Percentiles rank a stretch among this genome's conserved stretches.
Evolutionary conservation across 2,329 filamentous ascomycete species (phyloP).

Genomic region (Trichoderma lentiforme): DNA sequence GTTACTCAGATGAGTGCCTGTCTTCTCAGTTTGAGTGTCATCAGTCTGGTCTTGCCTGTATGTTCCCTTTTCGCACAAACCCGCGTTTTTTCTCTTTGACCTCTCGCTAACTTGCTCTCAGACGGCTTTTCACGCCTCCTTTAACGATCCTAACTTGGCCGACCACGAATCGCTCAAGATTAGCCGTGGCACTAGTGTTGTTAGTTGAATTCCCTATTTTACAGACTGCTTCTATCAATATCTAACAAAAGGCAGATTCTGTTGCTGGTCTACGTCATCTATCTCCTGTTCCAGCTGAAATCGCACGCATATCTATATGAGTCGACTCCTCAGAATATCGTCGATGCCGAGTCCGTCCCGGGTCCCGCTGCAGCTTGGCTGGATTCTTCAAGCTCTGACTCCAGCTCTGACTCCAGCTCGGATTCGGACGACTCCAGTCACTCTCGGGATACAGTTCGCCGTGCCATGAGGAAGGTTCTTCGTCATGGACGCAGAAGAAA

Average conservation of each 20-base stretch:
- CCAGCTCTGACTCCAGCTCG: slow-evolving; percentile 53
- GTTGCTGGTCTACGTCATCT: slow-evolving; percentile 76
- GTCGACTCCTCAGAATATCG: slow-evolving; percentile 86
- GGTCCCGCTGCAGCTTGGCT: slow-evolving; percentile 80
- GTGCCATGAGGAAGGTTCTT: slow-evolving; percentile 72
- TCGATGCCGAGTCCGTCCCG: slow-evolving; percentile 85
- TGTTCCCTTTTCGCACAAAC: slow-evolving; percentile 27
- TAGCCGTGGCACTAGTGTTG: slow-evolving; percentile 84
- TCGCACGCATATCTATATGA: slow-evolving; percentile 90
- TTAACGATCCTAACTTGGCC: slow-evolving; percentile 58
- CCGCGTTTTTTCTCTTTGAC: slow-evolving; percentile 27
- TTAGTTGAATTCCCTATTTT: slow-evolving; percentile 39
- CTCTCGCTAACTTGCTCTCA: slow-evolving; percentile 36
- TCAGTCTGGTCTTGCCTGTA: slow-evolving; percentile 80
- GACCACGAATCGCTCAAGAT: slow-evolving; percentile 74
- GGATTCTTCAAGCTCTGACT: slow-evolving; percentile 62
- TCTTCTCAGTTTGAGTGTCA: slow-evolving; percentile 83
- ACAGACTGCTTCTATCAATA: not conserved
- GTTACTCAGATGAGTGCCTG: slow-evolving; percentile 96
- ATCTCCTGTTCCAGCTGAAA: slow-evolving; percentile 86
- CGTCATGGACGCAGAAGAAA: slow-evolving; percentile 69
- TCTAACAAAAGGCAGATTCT: slow-evolving; percentile 52
- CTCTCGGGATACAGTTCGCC: slow-evolving; percentile 63
- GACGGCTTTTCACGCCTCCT: slow-evolving; percentile 90
- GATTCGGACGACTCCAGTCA: slow-evolving; percentile 64